phyloP scores from a whole-genome alignment of 2,329 filamentous ascomycete species.

The Colletotrichum costaricense region DNA sequence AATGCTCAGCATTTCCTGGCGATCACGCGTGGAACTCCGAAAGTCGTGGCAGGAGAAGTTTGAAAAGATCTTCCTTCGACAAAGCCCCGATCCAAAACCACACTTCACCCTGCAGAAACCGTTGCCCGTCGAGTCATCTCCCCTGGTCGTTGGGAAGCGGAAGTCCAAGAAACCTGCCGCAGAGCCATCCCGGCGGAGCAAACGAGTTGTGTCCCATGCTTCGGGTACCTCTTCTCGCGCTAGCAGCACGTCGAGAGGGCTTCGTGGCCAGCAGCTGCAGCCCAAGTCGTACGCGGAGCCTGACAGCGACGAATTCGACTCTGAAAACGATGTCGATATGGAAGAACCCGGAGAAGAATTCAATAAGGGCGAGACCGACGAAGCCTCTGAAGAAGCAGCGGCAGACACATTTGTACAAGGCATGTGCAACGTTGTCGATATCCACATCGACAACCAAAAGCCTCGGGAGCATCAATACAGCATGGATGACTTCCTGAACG shows the following conservation, averaged over 20 bases:
- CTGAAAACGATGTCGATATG: conserved; percentile 34
- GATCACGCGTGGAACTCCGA: conserved; percentile 82
- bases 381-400: conserved; percentile 31
- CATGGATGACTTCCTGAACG: conserved; percentile 78
- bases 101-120: conserved; percentile 38
- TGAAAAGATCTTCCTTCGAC: conserved; percentile 72
- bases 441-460: conserved; percentile 82
- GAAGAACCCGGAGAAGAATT: conserved; percentile 20
- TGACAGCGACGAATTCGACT: conserved; percentile 58
- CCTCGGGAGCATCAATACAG: conserved; percentile 74
- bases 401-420: conserved; percentile 66
- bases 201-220: conserved; percentile 46
- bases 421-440: conserved; percentile 76
- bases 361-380: conserved; percentile 25
- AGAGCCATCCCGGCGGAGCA: conserved; percentile 49
- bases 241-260: conserved; percentile 41
- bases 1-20: conserved; percentile 85
- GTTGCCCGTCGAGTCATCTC: background rate
- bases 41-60: conserved; percentile 81
- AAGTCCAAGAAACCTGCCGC: conserved; percentile 12
- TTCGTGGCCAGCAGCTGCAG: conserved; percentile 35
- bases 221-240: conserved; percentile 41
- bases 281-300: conserved; percentile 55
- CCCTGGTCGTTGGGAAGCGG: conserved; percentile 5
- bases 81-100: conserved; percentile 51